Evolutionary conservation across 148 eudicot species (phyloP), one percentile per base, ranked within the genome.

Genomic region (Persicaria maculosa): DNA sequence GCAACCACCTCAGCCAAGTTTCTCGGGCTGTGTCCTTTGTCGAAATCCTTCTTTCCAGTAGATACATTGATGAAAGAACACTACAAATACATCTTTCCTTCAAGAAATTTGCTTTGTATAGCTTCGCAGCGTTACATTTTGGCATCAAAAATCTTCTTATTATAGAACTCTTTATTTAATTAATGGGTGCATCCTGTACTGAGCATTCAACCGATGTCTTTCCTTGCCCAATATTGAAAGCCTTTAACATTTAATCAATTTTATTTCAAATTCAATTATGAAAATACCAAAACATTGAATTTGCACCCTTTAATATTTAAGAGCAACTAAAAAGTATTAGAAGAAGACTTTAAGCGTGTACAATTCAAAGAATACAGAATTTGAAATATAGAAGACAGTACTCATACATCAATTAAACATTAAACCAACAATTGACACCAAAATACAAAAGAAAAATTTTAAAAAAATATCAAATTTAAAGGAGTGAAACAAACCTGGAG

Each of bases 1-100:
- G 81, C 86, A 5, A 81, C 85, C 12, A 85, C 86, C 76, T 89
- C 89, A n/a, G 77, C 84, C 82, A 80, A 22, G 70, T 87, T 89
- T 75, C 76, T 86, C 0, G 62, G 74, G 75, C 89, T 84, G 78
- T 75, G 76, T 15, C 78, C 85, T 50, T 68, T 75, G 45, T 82
- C 85, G 3, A 70, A 78, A 53, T 83, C 77, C 74, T 88, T 89
- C 40, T 81, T 78, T 55, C 89, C 89, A 61, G 52, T 20, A 20
- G 22, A n/a, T 46, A 88, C 80, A 76, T 88, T 80, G 44, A 84
- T 77, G 71, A 84, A 84, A 12, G 87, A 79, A 74, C 77, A 84
- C 6, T 81, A 68, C 22, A 79, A 82, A 50, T 74, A 84, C 67
- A 84, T 77, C 0, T 54, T 47, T 6, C 78, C 85, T 22, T 46